Evolutionary conservation across 2,329 filamentous ascomycete genomes (phyloP).

Genomic region (Neopestalotiopsis sp.): DNA sequence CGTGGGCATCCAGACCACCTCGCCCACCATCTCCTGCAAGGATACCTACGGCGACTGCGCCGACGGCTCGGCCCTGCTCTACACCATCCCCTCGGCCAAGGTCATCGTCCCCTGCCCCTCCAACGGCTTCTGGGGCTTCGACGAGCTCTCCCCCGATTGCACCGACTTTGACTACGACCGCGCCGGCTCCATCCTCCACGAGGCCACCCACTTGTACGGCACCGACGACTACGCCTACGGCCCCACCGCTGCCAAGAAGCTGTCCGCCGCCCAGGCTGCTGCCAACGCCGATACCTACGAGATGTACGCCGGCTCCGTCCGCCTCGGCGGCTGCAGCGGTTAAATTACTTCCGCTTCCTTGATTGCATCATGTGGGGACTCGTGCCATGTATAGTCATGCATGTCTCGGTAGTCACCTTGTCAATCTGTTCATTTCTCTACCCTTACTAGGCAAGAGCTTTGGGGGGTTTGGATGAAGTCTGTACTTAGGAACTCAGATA

Average conservation of each 20-base stretch:
- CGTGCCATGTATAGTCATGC: too few species aligned
- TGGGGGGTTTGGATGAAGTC: too few species aligned
- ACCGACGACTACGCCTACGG: slow-evolving; percentile 17
- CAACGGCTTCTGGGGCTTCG: slow-evolving; percentile 17
- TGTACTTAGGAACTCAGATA: too few species aligned
- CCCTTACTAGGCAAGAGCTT: too few species aligned
- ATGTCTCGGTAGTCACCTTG: too few species aligned
- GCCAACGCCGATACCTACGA: slow-evolving; percentile 17
- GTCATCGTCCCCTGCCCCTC: slow-evolving; percentile 17
- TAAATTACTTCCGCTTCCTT: neutral
- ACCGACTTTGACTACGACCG: slow-evolving; percentile 16
- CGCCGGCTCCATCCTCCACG: slow-evolving; percentile 15
- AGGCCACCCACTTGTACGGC: slow-evolving; percentile 15
- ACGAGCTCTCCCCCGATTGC: slow-evolving; percentile 8
- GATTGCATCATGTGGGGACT: too few species aligned
- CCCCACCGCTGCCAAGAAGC: slow-evolving; percentile 16
- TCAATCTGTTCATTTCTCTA: too few species aligned
- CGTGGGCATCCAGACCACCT: slow-evolving; percentile 11
- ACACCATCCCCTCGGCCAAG: slow-evolving; percentile 15
- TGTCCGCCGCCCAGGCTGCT: slow-evolving; percentile 12
- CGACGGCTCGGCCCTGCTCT: slow-evolving; percentile 17
- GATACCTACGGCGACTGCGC: slow-evolving; percentile 16
- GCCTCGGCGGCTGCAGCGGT: slow-evolving; percentile 9
- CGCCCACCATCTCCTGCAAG: slow-evolving; percentile 15
- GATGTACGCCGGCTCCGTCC: slow-evolving; percentile 17